Evolutionary conservation across 2,329 filamentous ascomycete genomes (phyloP), one percentile per base, ranked within the genome.

Genomic region (Phialophora macrospora): DNA sequence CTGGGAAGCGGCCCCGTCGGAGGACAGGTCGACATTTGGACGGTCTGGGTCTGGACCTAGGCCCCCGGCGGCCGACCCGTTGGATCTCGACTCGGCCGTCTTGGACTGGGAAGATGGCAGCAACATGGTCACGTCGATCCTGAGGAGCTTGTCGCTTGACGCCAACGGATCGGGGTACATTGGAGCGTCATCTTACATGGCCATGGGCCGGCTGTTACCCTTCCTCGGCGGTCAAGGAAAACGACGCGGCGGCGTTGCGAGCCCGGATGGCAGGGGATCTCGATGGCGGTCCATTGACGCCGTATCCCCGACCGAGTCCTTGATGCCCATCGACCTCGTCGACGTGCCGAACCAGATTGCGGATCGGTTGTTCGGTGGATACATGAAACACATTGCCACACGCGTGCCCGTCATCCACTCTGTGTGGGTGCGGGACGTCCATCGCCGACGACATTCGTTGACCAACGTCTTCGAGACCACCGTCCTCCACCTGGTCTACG

Each of bases 361-460:
- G 9, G 24, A 60, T 24, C 24, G 20, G 56, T 55, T 60, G 56
- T 11, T 49, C 12, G 12, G 48, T 24, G 56, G 32, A 48, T 60
- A 60, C 26, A n/a, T 60, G 32, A 60, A 60, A 34, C 56, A 60
- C 48, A 11, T 48, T n/a, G n/a, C 12, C 14, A 60, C 56, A 12
- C 55, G 48, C 26, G 55, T 60, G n/a, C 56, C 56, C 26, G 48
- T 60, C 38, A 17, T 60, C 7, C 48, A 48, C 41, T 60, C 56
- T 14, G 12, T 24, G n/a, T 30, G 48, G 14, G 38, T 60, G 3
- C 26, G 12, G 56, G 41, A 52, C 6, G 14, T 60, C 9, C 56
- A 60, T 24, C 20, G n/a, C n/a, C 2, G 56, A n/a, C 30, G 56
- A 17, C 32, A 44, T 17, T 22, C 11, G n/a, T 34, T 60, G n/a